A percentile compares a stretch with the other conserved stretches of the same genome.
phyloP scores from a whole-genome alignment of 1,284 basidiomycete genomes.

The Tetrapyrgos nigripes region DNA sequence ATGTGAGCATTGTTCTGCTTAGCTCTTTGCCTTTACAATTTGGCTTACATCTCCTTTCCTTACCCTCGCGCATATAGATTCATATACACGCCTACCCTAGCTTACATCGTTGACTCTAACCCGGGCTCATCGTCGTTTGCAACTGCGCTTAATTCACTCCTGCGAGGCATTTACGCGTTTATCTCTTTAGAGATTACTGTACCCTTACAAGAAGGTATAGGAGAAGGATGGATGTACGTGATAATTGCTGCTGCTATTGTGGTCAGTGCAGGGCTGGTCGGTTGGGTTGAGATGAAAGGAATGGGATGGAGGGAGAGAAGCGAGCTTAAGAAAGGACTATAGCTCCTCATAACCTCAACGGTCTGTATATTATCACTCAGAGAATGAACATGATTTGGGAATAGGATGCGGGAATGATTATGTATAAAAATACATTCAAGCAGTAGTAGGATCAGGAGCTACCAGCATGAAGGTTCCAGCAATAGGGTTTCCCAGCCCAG shows the following conservation, averaged over 20 bases:
- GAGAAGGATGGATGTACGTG: neutral
- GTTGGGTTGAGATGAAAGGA: neutral
- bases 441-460: constrained; percentile 41
- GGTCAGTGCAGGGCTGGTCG: neutral
- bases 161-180: constrained; percentile 75
- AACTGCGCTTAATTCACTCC: constrained; percentile 75
- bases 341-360: neutral
- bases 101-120: constrained; percentile 83
- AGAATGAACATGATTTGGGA: too few species aligned
- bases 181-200: constrained; percentile 73
- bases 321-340: neutral
- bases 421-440: too few species aligned
- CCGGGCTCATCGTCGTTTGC: constrained; percentile 74
- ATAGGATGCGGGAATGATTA: too few species aligned
- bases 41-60: too few species aligned
- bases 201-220: constrained; percentile 61
- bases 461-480: constrained; percentile 57
- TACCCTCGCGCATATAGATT: constrained; percentile 51
- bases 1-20: constrained; percentile 52
- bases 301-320: neutral
- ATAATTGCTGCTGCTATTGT: neutral
- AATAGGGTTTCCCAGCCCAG: constrained; percentile 49
- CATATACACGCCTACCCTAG: constrained; percentile 74
- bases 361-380: too few species aligned
- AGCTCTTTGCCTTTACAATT: too few species aligned